Evolutionary conservation across 257 asterid species (phyloP), one percentile per base, ranked within the genome.

Genomic region (Nicotiana sylvestris): DNA sequence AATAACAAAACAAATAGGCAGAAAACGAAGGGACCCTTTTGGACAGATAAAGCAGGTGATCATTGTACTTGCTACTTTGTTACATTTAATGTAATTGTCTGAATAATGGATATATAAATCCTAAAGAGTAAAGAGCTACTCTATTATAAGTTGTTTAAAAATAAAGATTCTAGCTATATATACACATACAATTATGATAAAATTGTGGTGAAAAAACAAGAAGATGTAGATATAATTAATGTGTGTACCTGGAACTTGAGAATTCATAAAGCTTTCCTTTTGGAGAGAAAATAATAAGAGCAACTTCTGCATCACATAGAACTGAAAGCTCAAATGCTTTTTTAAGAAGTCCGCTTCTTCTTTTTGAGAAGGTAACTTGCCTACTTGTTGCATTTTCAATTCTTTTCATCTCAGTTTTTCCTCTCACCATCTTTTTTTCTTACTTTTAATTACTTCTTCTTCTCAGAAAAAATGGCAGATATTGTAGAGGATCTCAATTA

Each of bases 231-330:
- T 32, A 29, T 60, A 57, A 21, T 27, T 35, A 5, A 29, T 56
- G 8, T 21, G 5, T 46, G 76, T 85, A 91, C 94, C 94, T 86
- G 61, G 91, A 87, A 74, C 93, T 89, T 53, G 95, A 85, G 84
- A 89, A 91, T 72, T 91, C 95, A 79, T 85, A 88, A 5, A 89
- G 86, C 82, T 82, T 91, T 11, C 95, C 95, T 25, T 85, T 88
- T 35, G 90, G 81, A 4, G 95, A 89, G 80, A 91, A 91, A 77
- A 91, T 39, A 1, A 91, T 64, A 3, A 89, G 92, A 4, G 95
- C 92, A 85, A 91, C 87, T 82, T 91, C 92, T 15, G 92, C 91
- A 85, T 89, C 94, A 82, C 94, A 89, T n/a, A 91, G 90, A 87
- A 91, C 93, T 49, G 95, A 91, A 56, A 91, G 92, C 84, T 90